A percentile compares a stretch with the other conserved stretches of the same genome.
These are phyloP conservation scores for Claviceps quebecensis DNA, from an alignment of 2,329 filamentous ascomycete species.

Conservation along the genomic window DNA sequence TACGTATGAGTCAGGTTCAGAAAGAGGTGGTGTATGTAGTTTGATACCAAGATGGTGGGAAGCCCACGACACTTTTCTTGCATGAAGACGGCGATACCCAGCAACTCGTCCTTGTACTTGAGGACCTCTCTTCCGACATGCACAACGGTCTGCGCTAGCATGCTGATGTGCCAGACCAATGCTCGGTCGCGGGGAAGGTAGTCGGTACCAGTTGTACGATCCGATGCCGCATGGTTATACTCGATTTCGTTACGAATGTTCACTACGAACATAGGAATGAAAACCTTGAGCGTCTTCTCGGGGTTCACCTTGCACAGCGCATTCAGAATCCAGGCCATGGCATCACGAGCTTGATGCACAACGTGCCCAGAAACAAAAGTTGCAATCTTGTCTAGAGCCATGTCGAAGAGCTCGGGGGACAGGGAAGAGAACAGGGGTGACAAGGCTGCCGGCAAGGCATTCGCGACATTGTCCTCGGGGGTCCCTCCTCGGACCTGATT, in stretches of 20 bases:
- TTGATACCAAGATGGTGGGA: conserved; percentile 90
- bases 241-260: conserved; percentile 95
- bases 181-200: conserved; percentile 85
- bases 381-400: conserved; percentile 81
- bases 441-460: conserved; percentile 81
- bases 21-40: conserved; percentile 91
- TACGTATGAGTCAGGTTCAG: conserved; percentile 93
- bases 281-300: conserved; percentile 78
- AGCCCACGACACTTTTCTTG: conserved; percentile 88
- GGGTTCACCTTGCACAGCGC: conserved; percentile 91
- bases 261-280: conserved; percentile 78
- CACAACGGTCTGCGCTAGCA: conserved; percentile 95
- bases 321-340: conserved; percentile 97
- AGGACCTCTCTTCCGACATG: conserved; percentile 86
- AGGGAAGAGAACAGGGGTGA: conserved; percentile 81
- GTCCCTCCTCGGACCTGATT: conserved; percentile 77
- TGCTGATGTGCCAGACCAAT: conserved; percentile 91
- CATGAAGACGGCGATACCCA: conserved; percentile 90
- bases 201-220: conserved; percentile 83
- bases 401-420: conserved; percentile 85
- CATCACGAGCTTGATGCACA: conserved; percentile 90
- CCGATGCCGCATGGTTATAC: conserved; percentile 89
- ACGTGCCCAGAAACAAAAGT: conserved; percentile 88
- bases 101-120: conserved; percentile 75
- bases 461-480: conserved; percentile 93